phyloP scores from a whole-genome alignment of 2,329 filamentous ascomycete genomes.

The Aureobasidium uvarum region DNA sequence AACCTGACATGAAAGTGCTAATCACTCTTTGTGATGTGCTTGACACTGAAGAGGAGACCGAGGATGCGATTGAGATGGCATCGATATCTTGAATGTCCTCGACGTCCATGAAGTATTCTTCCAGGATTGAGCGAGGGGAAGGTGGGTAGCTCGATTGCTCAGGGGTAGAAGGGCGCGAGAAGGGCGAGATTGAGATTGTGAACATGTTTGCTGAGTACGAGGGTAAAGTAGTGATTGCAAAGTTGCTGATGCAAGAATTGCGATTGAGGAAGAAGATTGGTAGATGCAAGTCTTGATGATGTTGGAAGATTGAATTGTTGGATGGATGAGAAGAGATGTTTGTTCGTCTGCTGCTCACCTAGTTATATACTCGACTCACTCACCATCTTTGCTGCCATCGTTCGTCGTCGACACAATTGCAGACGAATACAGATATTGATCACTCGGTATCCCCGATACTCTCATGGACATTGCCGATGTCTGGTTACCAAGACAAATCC shows the following conservation, averaged over 20 bases:
- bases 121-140: not conserved
- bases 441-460: not conserved
- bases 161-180: not conserved
- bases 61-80: slow-evolving; percentile 4
- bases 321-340: not conserved
- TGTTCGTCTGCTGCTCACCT: not conserved
- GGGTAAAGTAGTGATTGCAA: not conserved
- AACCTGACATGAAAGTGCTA: slow-evolving; percentile 2
- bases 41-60: slow-evolving; percentile 4
- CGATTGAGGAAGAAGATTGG: not conserved
- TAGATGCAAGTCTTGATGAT: not conserved
- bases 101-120: slow-evolving; percentile 15
- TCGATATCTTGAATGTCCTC: slow-evolving; percentile 18
- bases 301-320: not conserved
- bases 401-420: not conserved
- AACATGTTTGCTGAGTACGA: not conserved
- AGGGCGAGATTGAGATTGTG: not conserved
- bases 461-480: not conserved
- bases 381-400: not conserved
- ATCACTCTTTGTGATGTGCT: slow-evolving; percentile 1
- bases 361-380: not conserved
- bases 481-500: not conserved
- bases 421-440: not conserved
- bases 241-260: not conserved
- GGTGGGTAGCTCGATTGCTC: not conserved